These are phyloP conservation scores for Irineochytrium annulatum DNA, from an alignment of 192 early-diverging fungal genomes.

Conservation along the genomic window DNA sequence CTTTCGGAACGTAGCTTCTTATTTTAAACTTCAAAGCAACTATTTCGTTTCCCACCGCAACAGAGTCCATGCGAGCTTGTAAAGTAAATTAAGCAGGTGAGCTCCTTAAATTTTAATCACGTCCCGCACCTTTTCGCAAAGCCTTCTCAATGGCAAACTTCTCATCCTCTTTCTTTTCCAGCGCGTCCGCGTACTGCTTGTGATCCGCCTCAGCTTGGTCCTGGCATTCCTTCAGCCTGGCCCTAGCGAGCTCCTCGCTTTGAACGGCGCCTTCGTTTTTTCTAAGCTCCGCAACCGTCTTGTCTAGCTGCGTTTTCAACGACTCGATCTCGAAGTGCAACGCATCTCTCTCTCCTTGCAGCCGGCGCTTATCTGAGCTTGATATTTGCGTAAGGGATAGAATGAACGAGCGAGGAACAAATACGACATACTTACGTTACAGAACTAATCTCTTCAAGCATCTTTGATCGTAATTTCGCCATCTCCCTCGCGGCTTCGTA, in stretches of 20 bases:
- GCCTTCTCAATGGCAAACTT: constrained; percentile 21
- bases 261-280: constrained; percentile 19
- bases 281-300: constrained; percentile 25
- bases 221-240: constrained; percentile 28
- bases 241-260: constrained; percentile 14
- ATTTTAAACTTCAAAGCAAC: neutral
- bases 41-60: neutral
- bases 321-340: constrained; percentile 17
- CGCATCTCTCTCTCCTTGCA: constrained; percentile 14
- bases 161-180: constrained; percentile 33
- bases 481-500: constrained; percentile 39
- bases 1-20: neutral
- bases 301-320: constrained; percentile 23
- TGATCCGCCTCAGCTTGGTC: constrained; percentile 30
- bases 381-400: neutral
- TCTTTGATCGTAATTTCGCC: constrained; percentile 17
- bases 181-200: constrained; percentile 20
- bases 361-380: neutral
- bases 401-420: neutral
- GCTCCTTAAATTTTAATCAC: too few species aligned
- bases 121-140: constrained; percentile 22
- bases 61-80: too few species aligned
- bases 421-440: constrained; percentile 15
- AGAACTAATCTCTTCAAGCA: constrained; percentile 3
- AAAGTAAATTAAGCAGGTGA: too few species aligned